Percentiles rank a stretch among this genome's conserved stretches.
Conservation (phyloP, 2,329 filamentous ascomycete genomes). For the Diplodia scrobiculata region DNA sequence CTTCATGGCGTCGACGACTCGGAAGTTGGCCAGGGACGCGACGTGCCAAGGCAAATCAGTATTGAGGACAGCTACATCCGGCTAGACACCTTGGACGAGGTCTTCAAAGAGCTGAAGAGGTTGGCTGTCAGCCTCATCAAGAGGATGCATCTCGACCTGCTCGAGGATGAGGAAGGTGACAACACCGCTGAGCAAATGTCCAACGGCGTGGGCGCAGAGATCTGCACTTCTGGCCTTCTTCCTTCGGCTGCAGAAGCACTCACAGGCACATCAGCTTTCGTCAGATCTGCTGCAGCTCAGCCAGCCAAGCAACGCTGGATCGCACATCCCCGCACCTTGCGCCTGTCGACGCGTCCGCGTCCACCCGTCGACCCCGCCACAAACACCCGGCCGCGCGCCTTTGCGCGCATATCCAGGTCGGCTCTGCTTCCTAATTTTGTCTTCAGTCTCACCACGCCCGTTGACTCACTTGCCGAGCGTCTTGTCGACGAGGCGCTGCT, state of each 20-base stretch:
- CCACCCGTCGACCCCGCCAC: slow-evolving; percentile 50
- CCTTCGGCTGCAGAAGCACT: not conserved
- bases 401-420: slow-evolving; percentile 75
- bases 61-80: slow-evolving; percentile 89
- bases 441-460: slow-evolving; percentile 63
- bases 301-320: slow-evolving; percentile 61
- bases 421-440: slow-evolving; percentile 71
- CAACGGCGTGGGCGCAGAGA: not conserved
- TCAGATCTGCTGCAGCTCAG: slow-evolving; percentile 13
- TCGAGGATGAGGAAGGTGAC: slow-evolving; percentile 52
- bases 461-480: slow-evolving; percentile 65
- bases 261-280: not conserved
- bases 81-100: slow-evolving; percentile 64
- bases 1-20: slow-evolving; percentile 78
- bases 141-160: slow-evolving; percentile 76
- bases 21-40: slow-evolving; percentile 70
- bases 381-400: slow-evolving; percentile 57
- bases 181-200: not conserved
- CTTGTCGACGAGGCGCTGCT: slow-evolving; percentile 70
- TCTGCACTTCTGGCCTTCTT: not conserved
- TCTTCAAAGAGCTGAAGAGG: slow-evolving; percentile 68
- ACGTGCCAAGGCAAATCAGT: slow-evolving; percentile 82
- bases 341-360: slow-evolving; percentile 73
- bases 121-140: slow-evolving; percentile 71
- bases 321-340: slow-evolving; percentile 77